phyloP scores from a whole-genome alignment of 345 rosid genomes.

The Sapria himalayana region DNA sequence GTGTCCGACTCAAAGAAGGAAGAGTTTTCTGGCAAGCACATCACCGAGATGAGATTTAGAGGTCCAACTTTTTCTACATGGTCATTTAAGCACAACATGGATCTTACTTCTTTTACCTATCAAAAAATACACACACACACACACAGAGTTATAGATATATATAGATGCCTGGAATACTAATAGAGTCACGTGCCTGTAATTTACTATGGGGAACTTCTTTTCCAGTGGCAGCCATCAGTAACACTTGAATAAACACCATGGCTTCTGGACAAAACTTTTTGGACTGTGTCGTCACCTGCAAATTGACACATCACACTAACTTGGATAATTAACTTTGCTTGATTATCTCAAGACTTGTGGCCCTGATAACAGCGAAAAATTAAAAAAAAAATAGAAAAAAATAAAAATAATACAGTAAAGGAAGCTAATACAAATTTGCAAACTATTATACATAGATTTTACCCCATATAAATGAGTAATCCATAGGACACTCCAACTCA shows the following conservation, averaged over 20 bases:
- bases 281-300: conserved; percentile 51
- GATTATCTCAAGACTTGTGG: no score
- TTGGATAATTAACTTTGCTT: background rate
- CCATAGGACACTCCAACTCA: no score
- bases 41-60: conserved; percentile 36
- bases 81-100: conserved; percentile 26
- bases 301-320: conserved; percentile 1
- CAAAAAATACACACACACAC: conserved; percentile 5
- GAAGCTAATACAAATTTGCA: no score
- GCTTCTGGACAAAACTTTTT: conserved; percentile 79
- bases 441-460: no score
- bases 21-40: conserved; percentile 42
- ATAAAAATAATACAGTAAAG: no score
- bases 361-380: no score
- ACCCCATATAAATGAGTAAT: no score
- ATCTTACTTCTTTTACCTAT: conserved; percentile 43
- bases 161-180: no score
- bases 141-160: no score
- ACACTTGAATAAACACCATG: conserved; percentile 36
- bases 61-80: conserved; percentile 29
- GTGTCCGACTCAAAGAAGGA: conserved; percentile 48
- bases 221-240: conserved; percentile 41
- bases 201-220: no score
- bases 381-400: no score
- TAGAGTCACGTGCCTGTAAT: conserved; percentile 32